phyloP scores from a whole-genome alignment of 768 basidiomycete species.

The Mycena sanguinolenta region DNA sequence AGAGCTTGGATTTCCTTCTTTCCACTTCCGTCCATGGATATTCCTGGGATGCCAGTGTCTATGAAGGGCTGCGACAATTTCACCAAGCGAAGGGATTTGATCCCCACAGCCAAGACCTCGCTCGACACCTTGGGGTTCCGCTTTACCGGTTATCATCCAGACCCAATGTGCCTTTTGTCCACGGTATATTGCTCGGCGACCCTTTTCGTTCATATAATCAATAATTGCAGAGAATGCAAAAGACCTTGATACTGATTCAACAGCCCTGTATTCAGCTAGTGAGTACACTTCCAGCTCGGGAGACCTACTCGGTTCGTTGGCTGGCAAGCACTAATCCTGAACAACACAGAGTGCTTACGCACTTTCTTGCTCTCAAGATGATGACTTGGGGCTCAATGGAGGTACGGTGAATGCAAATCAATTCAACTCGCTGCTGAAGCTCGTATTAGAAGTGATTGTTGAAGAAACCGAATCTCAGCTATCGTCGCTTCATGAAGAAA shows the following conservation, averaged over 20 bases:
- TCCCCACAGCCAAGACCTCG: background rate
- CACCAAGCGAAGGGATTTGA: background rate
- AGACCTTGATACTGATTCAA: too few species aligned
- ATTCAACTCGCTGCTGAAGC: too few species aligned
- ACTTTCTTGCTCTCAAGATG: too few species aligned
- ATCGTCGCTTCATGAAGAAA: too few species aligned
- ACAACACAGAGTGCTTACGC: too few species aligned
- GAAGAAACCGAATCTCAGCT: too few species aligned
- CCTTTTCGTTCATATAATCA: background rate
- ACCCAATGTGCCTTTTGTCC: background rate
- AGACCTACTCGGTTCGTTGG: too few species aligned
- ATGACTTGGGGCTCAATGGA: too few species aligned
- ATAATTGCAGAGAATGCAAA: background rate
- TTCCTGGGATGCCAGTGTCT: background rate
- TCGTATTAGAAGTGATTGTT: background rate
- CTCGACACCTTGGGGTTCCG: background rate
- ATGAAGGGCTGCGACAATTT: background rate
- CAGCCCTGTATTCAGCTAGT: too few species aligned
- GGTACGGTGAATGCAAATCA: too few species aligned
- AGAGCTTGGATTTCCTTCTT: background rate
- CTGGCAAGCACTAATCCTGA: too few species aligned
- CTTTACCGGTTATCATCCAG: background rate
- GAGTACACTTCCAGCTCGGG: too few species aligned
- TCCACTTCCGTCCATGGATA: background rate
- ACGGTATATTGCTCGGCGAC: background rate